These are phyloP conservation scores for Danielozyma ontarioensis DNA, from an alignment of 805 yeast species.

Conservation along the genomic window DNA sequence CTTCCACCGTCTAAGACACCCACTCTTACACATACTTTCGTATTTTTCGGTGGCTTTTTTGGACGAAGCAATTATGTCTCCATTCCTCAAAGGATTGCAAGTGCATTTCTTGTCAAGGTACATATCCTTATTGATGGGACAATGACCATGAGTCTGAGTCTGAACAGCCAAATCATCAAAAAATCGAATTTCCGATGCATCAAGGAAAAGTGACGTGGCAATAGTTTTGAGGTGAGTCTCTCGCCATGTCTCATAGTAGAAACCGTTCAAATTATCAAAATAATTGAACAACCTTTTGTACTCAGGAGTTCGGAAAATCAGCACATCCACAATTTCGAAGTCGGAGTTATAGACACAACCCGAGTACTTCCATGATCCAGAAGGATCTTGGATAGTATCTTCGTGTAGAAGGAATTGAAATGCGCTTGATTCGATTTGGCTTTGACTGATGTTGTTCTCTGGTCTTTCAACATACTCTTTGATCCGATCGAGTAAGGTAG, in stretches of 20 bases:
- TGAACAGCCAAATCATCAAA: slow-evolving; percentile 9
- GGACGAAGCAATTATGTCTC: no score
- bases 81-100: no score
- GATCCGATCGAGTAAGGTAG: slow-evolving; percentile 5
- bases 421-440: slow-evolving; percentile 1
- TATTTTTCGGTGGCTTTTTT: no score
- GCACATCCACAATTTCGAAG: slow-evolving; percentile 8
- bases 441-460: slow-evolving; percentile 1
- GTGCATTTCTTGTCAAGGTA: slow-evolving; percentile 7
- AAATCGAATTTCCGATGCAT: slow-evolving; percentile 4
- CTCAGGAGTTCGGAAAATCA: slow-evolving; percentile 6
- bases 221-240: slow-evolving; percentile 10
- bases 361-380: slow-evolving; percentile 6
- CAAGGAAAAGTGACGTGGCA: slow-evolving; percentile 8
- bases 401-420: slow-evolving; percentile 5
- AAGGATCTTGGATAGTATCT: neutral
- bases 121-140: slow-evolving; percentile 7
- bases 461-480: slow-evolving; percentile 3
- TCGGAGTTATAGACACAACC: slow-evolving; percentile 8
- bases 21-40: no score
- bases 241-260: slow-evolving; percentile 9
- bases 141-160: slow-evolving; percentile 5
- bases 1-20: no score
- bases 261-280: slow-evolving; percentile 6
- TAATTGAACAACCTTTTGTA: slow-evolving; percentile 8